Conservation (phyloP, 1,284 basidiomycete genomes). For the Gastroboletus turbinatus region DNA sequence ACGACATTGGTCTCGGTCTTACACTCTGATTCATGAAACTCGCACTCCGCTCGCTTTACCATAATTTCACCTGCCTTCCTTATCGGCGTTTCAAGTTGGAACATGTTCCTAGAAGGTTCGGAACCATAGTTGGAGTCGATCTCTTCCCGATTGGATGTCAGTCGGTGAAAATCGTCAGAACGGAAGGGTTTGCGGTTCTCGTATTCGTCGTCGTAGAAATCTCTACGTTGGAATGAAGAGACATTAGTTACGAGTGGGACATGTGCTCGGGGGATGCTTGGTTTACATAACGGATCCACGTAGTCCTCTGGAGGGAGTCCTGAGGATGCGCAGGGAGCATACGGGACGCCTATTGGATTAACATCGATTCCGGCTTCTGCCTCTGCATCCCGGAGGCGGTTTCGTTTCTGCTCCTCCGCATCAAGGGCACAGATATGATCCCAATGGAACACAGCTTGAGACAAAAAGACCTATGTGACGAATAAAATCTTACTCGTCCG, state of each 20-base stretch:
- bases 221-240: slow-evolving; percentile 71
- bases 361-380: slow-evolving; percentile 72
- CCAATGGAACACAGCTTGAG: slow-evolving; percentile 86
- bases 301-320: slow-evolving; percentile 46
- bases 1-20: no score
- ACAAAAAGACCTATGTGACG: slow-evolving; percentile 78
- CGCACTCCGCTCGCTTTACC: no score
- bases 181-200: slow-evolving; percentile 77
- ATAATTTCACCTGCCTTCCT: no score
- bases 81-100: no score
- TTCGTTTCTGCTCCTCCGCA: slow-evolving; percentile 80
- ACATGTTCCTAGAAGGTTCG: slow-evolving; percentile 79
- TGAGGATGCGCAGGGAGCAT: slow-evolving; percentile 67
- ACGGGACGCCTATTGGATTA: slow-evolving; percentile 71
- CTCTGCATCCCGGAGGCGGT: slow-evolving; percentile 72
- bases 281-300: slow-evolving; percentile 48
- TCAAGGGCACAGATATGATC: slow-evolving; percentile 83
- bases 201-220: slow-evolving; percentile 72
- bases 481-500: neutral
- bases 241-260: slow-evolving; percentile 79
- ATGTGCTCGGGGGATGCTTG: slow-evolving; percentile 51
- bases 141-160: slow-evolving; percentile 77
- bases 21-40: no score
- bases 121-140: slow-evolving; percentile 79
- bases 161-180: slow-evolving; percentile 76